A percentile compares a stretch with the other conserved stretches of the same genome.
Evolutionary conservation across 2,329 filamentous ascomycete genomes (phyloP).

Genomic region (Trichophaea hybrida): DNA sequence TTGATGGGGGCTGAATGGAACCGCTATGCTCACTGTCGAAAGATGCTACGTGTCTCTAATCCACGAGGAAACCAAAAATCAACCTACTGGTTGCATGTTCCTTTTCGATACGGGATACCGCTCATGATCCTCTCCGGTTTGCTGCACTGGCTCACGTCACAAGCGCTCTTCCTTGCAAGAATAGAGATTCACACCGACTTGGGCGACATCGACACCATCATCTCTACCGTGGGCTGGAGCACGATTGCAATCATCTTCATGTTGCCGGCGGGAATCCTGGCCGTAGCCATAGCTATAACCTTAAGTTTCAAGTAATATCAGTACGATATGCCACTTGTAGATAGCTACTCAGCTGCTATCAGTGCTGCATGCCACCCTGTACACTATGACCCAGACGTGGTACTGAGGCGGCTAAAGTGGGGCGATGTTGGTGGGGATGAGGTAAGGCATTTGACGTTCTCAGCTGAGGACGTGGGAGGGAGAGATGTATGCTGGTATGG

Average conservation of each 20-base stretch:
- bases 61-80: conserved; percentile 33
- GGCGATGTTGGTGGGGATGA: conserved; percentile 1
- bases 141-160: conserved; percentile 39
- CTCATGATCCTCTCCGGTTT: conserved; percentile 30
- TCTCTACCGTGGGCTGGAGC: conserved; percentile 22
- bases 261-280: background rate
- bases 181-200: conserved; percentile 26
- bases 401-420: background rate
- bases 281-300: background rate
- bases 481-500: background rate
- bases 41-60: conserved; percentile 34
- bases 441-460: background rate
- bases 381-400: background rate
- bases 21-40: conserved; percentile 30
- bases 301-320: conserved; percentile 2
- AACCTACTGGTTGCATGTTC: conserved; percentile 36
- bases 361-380: conserved; percentile 10
- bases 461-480: background rate
- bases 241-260: conserved; percentile 23
- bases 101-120: conserved; percentile 35
- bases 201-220: background rate
- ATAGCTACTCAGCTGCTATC: conserved; percentile 10
- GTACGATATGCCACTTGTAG: background rate
- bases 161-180: conserved; percentile 35
- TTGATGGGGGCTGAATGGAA: conserved; percentile 37